Evolutionary conservation across 257 asterid species (phyloP).

Genomic region (Scutellaria galericulata): DNA sequence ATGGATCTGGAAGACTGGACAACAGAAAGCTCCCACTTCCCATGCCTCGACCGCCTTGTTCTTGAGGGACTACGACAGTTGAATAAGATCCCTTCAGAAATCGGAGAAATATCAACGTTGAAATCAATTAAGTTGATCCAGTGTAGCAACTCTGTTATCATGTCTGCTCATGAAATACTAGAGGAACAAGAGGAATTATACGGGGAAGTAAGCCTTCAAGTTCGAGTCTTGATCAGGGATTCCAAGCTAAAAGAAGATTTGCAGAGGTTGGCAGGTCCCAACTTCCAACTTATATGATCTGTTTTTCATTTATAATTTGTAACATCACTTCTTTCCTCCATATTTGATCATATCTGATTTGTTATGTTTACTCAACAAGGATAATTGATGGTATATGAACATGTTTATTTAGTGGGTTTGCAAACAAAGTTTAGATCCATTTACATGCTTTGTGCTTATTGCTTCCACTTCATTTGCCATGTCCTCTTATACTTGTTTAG

Average conservation of each 20-base stretch:
- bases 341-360: no score
- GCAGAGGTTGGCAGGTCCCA: not conserved
- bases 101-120: slow-evolving; percentile 2
- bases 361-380: no score
- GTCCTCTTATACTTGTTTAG: no score
- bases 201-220: not conserved
- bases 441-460: no score
- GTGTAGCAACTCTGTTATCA: not conserved
- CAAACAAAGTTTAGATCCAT: no score
- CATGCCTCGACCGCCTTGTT: not conserved
- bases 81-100: slow-evolving; percentile 3
- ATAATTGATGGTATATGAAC: no score
- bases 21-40: slow-evolving; percentile 3
- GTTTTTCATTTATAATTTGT: no score
- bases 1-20: not conserved
- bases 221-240: not conserved
- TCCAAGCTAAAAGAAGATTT: not conserved
- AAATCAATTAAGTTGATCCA: not conserved
- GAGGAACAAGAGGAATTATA: not conserved
- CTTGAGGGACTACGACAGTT: not conserved
- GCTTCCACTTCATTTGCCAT: no score
- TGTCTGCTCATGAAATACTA: not conserved
- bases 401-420: no score
- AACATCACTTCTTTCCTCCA: no score
- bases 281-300: not conserved